Evolutionary conservation across 345 rosid genomes (phyloP).

Genomic region (Gossypium anomalum): DNA sequence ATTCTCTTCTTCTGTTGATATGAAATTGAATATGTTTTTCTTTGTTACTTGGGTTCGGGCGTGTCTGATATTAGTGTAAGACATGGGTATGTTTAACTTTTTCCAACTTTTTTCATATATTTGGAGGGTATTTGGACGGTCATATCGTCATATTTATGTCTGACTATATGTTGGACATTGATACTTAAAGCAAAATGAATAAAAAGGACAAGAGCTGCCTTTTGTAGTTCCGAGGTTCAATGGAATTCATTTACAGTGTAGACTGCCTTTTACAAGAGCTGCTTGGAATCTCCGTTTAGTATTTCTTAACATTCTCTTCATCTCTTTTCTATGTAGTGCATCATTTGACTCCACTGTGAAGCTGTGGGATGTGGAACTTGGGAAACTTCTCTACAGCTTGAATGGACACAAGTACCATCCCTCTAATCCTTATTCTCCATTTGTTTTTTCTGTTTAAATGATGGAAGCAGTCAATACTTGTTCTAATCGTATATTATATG

Average conservation of each 20-base stretch:
- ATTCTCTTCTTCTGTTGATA: background rate
- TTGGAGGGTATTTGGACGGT: no score
- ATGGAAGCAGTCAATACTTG: background rate
- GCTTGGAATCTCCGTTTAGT: background rate
- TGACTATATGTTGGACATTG: no score
- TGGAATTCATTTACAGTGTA: no score
- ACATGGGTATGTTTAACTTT: no score
- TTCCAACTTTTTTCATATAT: no score
- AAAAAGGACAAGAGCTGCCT: no score
- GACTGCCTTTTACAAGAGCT: background rate
- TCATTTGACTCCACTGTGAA: conserved; percentile 96
- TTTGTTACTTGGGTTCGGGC: no score
- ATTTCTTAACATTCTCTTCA: background rate
- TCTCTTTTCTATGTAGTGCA: conserved; percentile 51
- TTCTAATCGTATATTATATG: background rate
- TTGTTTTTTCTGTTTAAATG: conserved; percentile 4
- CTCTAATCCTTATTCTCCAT: background rate
- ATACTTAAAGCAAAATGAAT: no score
- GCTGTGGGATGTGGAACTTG: conserved; percentile 94
- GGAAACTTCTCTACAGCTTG: conserved; percentile 76
- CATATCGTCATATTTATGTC: no score
- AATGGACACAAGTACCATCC: conserved; percentile 76
- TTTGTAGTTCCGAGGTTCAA: background rate
- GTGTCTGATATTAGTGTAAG: no score
- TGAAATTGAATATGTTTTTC: background rate